Base-by-base conservation (phyloP, 345 rosid species). In the Jatropha curcas region DNA sequence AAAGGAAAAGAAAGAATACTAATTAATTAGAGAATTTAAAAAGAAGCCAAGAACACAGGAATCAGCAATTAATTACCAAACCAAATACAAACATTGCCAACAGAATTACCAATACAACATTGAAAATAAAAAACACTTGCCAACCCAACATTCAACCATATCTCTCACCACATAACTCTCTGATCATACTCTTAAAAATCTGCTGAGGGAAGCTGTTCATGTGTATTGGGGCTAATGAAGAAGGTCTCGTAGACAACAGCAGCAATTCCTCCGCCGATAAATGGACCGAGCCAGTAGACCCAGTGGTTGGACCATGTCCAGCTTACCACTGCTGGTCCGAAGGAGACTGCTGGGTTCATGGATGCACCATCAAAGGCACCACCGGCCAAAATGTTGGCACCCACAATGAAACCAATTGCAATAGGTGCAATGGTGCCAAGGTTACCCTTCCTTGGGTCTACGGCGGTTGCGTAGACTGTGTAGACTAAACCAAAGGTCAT, bases 231-330 rank as follows among this genome's bases (percentile, higher is more conserved):
- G 75, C 37, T 39, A 58, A 79, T 79, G 78, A 79, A 74, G 43
- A 74, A 46, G 17, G 22, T 19, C 57, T 79, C 82, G 17, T 79
- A 79, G 39, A 79, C 72, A 20, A 79, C 2, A 10, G 75, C 82
- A 1, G 82, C 78, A 13, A 79, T 79, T 24, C 50, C 78, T 7
- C 75, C 74, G 0, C 82, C 82, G 9, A 59, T 30, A 34, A 79
- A 79, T 22, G 82, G 82, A 10, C 76, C 82, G 25, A 79, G 78
- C 82, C 76, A 79, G 41, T 79, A 79, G 41, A 79, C 82, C 82
- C 82, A 79, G 73, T 79, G 82, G 72, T 22, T 65, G 63, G 24
- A 55, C 82, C 82, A 74, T 24, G 82, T 64, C 82, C 82, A 74
- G 63, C 78, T 79, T 2, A 79, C 78, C 24, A 79, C 78, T 4